Evolutionary conservation across 345 rosid genomes (phyloP).

Genomic region (Lagerstroemia speciosa): DNA sequence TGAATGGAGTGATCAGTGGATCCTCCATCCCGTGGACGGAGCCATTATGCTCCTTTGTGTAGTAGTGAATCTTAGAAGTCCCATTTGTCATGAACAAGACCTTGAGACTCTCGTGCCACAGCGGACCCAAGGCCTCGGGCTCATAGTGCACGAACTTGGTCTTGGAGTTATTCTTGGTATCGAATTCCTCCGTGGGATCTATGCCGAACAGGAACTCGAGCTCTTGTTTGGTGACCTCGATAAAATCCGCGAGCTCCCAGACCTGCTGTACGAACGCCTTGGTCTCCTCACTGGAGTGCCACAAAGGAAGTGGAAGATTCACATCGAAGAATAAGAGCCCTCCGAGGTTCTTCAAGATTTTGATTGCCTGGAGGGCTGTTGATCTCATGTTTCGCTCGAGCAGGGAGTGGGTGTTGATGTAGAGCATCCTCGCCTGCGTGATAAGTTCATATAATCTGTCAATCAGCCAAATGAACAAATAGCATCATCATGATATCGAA

Average conservation of each 20-base stretch:
- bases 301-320: constrained; percentile 74
- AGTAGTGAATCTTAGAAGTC: constrained; percentile 83
- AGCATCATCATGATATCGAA: neutral
- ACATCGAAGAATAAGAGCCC: constrained; percentile 67
- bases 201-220: constrained; percentile 81
- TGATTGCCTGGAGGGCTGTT: constrained; percentile 57
- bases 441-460: neutral
- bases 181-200: constrained; percentile 55
- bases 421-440: constrained; percentile 78
- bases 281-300: constrained; percentile 74
- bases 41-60: constrained; percentile 70
- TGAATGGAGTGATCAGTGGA: constrained; percentile 67
- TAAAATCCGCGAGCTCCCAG: constrained; percentile 63
- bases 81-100: constrained; percentile 84
- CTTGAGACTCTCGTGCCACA: constrained; percentile 78
- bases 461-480: neutral
- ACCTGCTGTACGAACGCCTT: constrained; percentile 53
- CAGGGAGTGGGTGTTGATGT: constrained; percentile 72
- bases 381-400: constrained; percentile 69
- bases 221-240: constrained; percentile 86
- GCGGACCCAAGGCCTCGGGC: constrained; percentile 50
- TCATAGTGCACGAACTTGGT: constrained; percentile 68
- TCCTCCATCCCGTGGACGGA: constrained; percentile 74
- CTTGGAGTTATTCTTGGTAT: constrained; percentile 44
- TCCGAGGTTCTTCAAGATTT: constrained; percentile 63